These are phyloP conservation scores for Tulasnella sp. DNA, from an alignment of 768 basidiomycete genomes.

Conservation along the genomic window DNA sequence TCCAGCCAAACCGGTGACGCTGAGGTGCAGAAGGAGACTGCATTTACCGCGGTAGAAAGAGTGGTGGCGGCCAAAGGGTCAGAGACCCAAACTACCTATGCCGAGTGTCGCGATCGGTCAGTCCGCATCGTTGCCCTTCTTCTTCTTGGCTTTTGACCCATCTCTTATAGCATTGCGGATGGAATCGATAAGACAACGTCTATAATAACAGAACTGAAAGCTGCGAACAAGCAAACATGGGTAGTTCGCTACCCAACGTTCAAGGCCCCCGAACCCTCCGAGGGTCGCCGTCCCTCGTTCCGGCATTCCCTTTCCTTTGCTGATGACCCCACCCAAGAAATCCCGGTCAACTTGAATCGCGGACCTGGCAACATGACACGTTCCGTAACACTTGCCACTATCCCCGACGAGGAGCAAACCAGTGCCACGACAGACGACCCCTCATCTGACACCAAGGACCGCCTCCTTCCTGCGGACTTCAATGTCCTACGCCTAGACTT, in stretches of 20 bases:
- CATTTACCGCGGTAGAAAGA: slow-evolving; percentile 24
- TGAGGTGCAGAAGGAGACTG: slow-evolving; percentile 10
- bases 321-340: slow-evolving; percentile 60
- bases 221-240: slow-evolving; percentile 81
- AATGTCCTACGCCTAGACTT: slow-evolving; percentile 85
- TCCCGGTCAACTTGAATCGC: slow-evolving; percentile 50
- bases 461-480: slow-evolving; percentile 43
- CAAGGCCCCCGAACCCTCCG: background rate
- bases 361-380: slow-evolving; percentile 34
- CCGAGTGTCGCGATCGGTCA: slow-evolving; percentile 64
- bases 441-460: slow-evolving; percentile 21
- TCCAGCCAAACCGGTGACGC: too few species aligned
- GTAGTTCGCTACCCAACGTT: slow-evolving; percentile 65
- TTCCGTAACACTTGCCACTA: slow-evolving; percentile 38
- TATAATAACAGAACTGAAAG: slow-evolving; percentile 55
- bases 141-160: background rate
- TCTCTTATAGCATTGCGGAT: slow-evolving; percentile 44
- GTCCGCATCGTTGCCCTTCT: slow-evolving; percentile 22
- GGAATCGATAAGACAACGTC: slow-evolving; percentile 63
- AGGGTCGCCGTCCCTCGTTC: slow-evolving; percentile 25
- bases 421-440: slow-evolving; percentile 33
- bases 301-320: slow-evolving; percentile 72
- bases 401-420: slow-evolving; percentile 32
- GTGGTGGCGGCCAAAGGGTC: slow-evolving; percentile 28
- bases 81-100: slow-evolving; percentile 63